Evolutionary conservation across 805 yeast genomes (phyloP).

Genomic region (Candida glaebosa): DNA sequence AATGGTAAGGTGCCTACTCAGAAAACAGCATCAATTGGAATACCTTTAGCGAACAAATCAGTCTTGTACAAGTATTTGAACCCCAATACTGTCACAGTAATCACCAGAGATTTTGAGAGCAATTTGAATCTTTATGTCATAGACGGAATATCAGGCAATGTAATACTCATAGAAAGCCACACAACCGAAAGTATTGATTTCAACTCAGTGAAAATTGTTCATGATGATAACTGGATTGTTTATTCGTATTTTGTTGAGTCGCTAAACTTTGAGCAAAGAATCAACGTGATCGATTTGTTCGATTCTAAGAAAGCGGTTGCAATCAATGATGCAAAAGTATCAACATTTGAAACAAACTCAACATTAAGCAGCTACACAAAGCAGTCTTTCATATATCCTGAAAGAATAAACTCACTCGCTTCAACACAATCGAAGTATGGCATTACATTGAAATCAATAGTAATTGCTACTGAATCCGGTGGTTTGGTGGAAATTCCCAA

Average conservation of each 20-base stretch:
- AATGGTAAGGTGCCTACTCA: slow-evolving; percentile 19
- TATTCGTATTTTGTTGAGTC: slow-evolving; percentile 55
- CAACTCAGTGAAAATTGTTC: slow-evolving; percentile 46
- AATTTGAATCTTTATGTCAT: slow-evolving; percentile 49
- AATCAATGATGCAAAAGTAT: slow-evolving; percentile 16
- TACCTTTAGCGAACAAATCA: slow-evolving; percentile 62
- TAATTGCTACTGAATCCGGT: slow-evolving; percentile 58
- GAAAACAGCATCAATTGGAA: slow-evolving; percentile 54
- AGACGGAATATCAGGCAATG: slow-evolving; percentile 68
- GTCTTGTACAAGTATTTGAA: slow-evolving; percentile 81
- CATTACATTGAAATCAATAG: slow-evolving; percentile 47
- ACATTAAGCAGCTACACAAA: slow-evolving; percentile 46
- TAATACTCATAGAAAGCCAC: slow-evolving; percentile 45
- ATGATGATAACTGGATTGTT: slow-evolving; percentile 83
- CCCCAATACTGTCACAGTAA: slow-evolving; percentile 60
- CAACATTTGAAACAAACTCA: slow-evolving; percentile 31
- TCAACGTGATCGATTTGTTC: slow-evolving; percentile 75
- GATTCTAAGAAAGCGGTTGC: slow-evolving; percentile 34
- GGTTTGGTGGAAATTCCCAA: slow-evolving; percentile 72
- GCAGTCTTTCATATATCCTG: slow-evolving; percentile 63
- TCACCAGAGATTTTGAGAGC: slow-evolving; percentile 23
- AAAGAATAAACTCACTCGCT: slow-evolving; percentile 48
- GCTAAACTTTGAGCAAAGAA: slow-evolving; percentile 49
- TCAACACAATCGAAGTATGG: slow-evolving; percentile 38
- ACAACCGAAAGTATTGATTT: slow-evolving; percentile 38